Evolutionary conservation across 495 filamentous ascomycete genomes (phyloP), one percentile per base, ranked within the genome.

Genomic region (Hyaloscypha finlandica): DNA sequence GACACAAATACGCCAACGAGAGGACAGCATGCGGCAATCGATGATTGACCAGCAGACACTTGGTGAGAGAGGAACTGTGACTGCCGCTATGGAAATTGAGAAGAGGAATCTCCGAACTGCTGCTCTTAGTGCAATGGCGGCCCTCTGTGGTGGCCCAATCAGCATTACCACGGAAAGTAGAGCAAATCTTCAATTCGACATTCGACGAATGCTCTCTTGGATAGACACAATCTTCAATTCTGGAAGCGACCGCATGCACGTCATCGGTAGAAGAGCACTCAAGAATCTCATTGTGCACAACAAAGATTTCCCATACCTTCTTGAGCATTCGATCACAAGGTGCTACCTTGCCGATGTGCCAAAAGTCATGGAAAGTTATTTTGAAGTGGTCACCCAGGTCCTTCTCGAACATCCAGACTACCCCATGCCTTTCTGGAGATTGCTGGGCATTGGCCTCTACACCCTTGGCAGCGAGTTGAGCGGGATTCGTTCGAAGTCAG

Each of bases 31-130:
- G 91, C 82, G 91, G 66, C 90, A 92, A 70, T 90, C 89, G 25
- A 81, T 93, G 56, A 86, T 95, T 33, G 81, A 87, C 64, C 83
- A 86, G 66, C 83, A 86, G 65, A 76, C 73, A 16, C 77, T 85
- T 16, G 87, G 88, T 9, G 92, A 92, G 70, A 83, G 89, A 70
- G 88, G 88, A 6, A 91, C 88, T 22, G 79, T 92, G 29, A 90
- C 90, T 32, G 94, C 94, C 33, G 89, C 92, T 19, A 96, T 97
- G 85, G 95, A 97, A 74, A 98, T 96, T 66, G 93, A 99, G 75
- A 97, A 97, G 79, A 87, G 89, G 64, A 94, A 96, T 73, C 84
- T 99, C 32, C 87, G 92, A 61, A 94, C 89, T 56, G 93, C 96
- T 8, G 93, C 95, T 12, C 80, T 98, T 32, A 96, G 93, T 78